These are phyloP conservation scores for Phytopythium cucurbitacearum DNA, from an alignment of 352 stramenopile species.

Conservation along the genomic window DNA sequence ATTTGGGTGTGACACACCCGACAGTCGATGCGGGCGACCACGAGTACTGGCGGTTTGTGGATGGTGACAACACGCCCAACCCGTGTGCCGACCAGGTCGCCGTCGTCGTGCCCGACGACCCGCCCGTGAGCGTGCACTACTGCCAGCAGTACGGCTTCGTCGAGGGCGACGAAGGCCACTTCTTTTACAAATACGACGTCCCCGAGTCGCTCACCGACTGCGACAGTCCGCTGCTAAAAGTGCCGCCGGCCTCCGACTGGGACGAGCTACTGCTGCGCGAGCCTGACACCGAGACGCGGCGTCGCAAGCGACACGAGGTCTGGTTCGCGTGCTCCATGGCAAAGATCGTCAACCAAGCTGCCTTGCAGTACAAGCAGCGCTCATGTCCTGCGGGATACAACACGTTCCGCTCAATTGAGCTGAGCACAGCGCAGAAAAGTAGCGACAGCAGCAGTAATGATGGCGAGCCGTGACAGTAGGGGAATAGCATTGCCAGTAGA, in stretches of 20 bases:
- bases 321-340: slow-evolving; percentile 36
- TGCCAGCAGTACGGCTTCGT: slow-evolving; percentile 50
- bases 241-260: slow-evolving; percentile 40
- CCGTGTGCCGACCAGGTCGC: slow-evolving; percentile 25
- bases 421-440: slow-evolving; percentile 6
- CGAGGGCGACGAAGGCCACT: slow-evolving; percentile 29
- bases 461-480: too few relatives aligned
- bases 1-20: slow-evolving; percentile 42
- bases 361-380: slow-evolving; percentile 39
- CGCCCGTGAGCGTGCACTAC: slow-evolving; percentile 48
- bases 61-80: slow-evolving; percentile 10
- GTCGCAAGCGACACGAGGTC: slow-evolving; percentile 32
- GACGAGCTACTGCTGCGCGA: slow-evolving; percentile 6
- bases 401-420: slow-evolving; percentile 31
- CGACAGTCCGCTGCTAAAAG: slow-evolving; percentile 32
- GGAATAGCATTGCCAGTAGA: too few relatives aligned
- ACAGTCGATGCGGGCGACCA: slow-evolving; percentile 13
- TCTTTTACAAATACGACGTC: slow-evolving; percentile 60
- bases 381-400: slow-evolving; percentile 43
- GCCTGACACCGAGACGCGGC: neutral
- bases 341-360: slow-evolving; percentile 44
- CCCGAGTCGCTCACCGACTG: slow-evolving; percentile 39
- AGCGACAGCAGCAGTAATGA: too few relatives aligned
- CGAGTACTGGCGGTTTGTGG: slow-evolving; percentile 46
- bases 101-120: slow-evolving; percentile 32